Conservation (phyloP, 176 grass and related monocot genomes). For the Aegilops sharonensis region DNA sequence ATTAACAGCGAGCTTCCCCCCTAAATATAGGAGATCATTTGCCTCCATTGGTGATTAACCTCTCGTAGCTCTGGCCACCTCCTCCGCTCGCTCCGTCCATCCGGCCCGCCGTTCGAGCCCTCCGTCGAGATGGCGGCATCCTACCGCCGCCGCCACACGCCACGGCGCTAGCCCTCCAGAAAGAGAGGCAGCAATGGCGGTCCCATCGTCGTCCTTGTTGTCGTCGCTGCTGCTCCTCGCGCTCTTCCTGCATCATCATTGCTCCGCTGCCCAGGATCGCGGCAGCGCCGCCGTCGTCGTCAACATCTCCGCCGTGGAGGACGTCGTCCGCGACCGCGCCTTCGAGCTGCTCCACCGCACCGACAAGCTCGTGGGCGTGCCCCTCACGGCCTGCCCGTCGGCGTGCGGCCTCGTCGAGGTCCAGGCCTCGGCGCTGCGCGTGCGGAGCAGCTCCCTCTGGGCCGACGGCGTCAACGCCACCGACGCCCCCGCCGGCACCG, state of each 20-base stretch:
- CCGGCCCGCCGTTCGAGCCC: neutral
- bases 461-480: conserved; percentile 32
- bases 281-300: neutral
- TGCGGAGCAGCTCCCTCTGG: conserved; percentile 47
- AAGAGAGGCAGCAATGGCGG: conserved; percentile 15
- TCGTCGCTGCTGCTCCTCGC: conserved; percentile 10
- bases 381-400: neutral
- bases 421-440: conserved; percentile 42
- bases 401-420: neutral
- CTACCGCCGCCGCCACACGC: conserved; percentile 8
- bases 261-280: neutral
- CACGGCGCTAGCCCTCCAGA: neutral
- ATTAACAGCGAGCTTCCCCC: neutral
- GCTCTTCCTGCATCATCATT: neutral
- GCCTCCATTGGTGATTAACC: conserved; percentile 4
- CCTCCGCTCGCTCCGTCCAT: neutral
- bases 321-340: conserved; percentile 38
- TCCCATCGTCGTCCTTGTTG: neutral
- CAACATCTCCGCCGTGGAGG: conserved; percentile 36
- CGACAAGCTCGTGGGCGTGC: conserved; percentile 22
- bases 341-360: conserved; percentile 43
- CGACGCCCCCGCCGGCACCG: neutral
- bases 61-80: neutral
- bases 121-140: conserved; percentile 35
- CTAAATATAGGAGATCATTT: conserved; percentile 43